A percentile compares a stretch with the other conserved stretches of the same genome.
Evolutionary conservation across 2,329 filamentous ascomycete genomes (phyloP).

Genomic region (Aspergillus proliferans): DNA sequence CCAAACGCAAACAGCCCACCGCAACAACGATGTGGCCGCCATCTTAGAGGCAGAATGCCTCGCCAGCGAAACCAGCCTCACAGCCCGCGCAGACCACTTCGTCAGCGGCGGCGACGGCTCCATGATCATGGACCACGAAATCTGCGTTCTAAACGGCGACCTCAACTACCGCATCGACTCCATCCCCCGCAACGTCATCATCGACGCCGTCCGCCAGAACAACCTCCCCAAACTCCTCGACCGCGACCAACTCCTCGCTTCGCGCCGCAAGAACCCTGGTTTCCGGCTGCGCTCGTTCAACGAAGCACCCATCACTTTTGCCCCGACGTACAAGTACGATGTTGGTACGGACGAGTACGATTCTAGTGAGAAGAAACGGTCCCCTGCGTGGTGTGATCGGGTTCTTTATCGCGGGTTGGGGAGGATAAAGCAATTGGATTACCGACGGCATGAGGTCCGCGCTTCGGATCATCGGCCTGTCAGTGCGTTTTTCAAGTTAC

Average conservation of each 20-base stretch:
- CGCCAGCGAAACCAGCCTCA: conserved; percentile 63
- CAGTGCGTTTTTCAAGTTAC: conserved; percentile 73
- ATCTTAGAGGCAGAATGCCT: conserved; percentile 77
- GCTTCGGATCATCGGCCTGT: conserved; percentile 93
- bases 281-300: conserved; percentile 84
- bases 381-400: conserved; percentile 94
- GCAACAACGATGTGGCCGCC: conserved; percentile 84
- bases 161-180: conserved; percentile 98
- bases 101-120: conserved; percentile 88
- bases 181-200: conserved; percentile 88
- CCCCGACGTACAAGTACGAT: conserved; percentile 98
- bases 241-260: conserved; percentile 85
- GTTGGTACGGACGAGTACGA: conserved; percentile 93
- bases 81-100: conserved; percentile 67
- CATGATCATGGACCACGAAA: conserved; percentile 93
- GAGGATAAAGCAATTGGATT: conserved; percentile 80
- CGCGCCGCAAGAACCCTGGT: conserved; percentile 78
- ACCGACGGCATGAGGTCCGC: conserved; percentile 78
- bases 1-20: conserved; percentile 79
- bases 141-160: conserved; percentile 94
- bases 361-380: conserved; percentile 85
- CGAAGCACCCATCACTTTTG: conserved; percentile 85
- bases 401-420: conserved; percentile 78
- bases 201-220: conserved; percentile 72
- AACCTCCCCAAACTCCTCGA: conserved; percentile 84